Percentiles rank a stretch among this genome's conserved stretches.
Conservation (phyloP, 257 asterid species). For the Henckelia pumila region DNA sequence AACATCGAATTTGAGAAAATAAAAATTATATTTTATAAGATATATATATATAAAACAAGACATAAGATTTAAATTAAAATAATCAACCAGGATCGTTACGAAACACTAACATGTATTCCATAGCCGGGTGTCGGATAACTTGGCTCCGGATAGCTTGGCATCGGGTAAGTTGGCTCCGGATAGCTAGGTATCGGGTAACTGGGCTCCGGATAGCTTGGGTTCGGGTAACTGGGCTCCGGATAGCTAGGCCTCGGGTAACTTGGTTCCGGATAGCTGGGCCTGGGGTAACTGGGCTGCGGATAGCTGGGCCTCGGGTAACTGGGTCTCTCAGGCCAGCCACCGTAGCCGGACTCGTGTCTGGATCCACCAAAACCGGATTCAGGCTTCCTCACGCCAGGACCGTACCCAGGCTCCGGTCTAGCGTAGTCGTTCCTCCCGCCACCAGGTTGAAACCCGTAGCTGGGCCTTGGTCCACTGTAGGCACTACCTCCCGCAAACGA, state of each 20-base stretch:
- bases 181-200: constrained; percentile 21
- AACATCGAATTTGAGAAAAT: no score
- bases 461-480: constrained; percentile 40
- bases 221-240: constrained; percentile 24
- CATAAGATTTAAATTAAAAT: no score
- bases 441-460: constrained; percentile 44
- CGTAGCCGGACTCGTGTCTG: constrained; percentile 28
- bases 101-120: no score
- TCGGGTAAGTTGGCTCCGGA: no score
- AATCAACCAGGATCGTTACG: no score
- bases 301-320: constrained; percentile 34
- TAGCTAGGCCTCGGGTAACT: constrained; percentile 45
- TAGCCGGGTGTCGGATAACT: constrained; percentile 7
- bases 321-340: constrained; percentile 26
- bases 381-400: constrained; percentile 33
- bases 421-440: constrained; percentile 26
- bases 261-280: constrained; percentile 24
- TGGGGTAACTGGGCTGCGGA: constrained; percentile 40
- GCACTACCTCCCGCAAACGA: constrained; percentile 29
- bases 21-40: no score
- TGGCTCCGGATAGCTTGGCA: background rate
- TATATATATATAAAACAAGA: no score
- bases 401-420: constrained; percentile 26
- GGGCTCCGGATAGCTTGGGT: constrained; percentile 53
- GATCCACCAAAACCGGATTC: constrained; percentile 26